These are phyloP conservation scores for Passiflora organensis DNA, from an alignment of 345 rosid species.

Conservation along the genomic window DNA sequence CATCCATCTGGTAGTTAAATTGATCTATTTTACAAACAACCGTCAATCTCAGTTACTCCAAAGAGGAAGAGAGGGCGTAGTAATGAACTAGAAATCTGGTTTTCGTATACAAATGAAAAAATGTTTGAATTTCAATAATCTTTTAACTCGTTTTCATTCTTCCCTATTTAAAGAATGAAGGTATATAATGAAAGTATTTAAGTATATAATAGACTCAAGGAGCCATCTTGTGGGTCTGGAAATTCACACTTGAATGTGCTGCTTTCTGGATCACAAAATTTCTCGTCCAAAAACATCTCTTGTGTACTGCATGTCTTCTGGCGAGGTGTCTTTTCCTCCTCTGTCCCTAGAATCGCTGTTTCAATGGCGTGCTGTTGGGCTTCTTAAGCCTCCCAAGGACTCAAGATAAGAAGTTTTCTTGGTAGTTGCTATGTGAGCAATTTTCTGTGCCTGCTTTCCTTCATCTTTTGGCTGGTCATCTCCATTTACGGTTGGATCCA, in stretches of 20 bases:
- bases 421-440: constrained; percentile 33
- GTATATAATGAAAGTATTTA: constrained; percentile 9
- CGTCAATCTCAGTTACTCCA: too few relatives aligned
- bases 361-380: constrained; percentile 67
- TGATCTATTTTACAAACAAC: too few relatives aligned
- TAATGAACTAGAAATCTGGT: constrained; percentile 17
- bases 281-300: constrained; percentile 1
- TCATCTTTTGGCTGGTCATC: constrained; percentile 36
- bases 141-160: constrained; percentile 6
- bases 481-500: constrained; percentile 16
- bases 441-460: constrained; percentile 34
- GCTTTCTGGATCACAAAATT: constrained; percentile 14
- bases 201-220: constrained; percentile 4
- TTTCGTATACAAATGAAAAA: constrained; percentile 10
- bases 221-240: neutral
- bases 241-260: constrained; percentile 8
- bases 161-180: constrained; percentile 24
- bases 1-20: too few relatives aligned
- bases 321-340: constrained; percentile 4
- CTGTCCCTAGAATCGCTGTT: neutral
- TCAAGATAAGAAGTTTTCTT: constrained; percentile 67
- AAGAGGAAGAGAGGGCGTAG: too few relatives aligned
- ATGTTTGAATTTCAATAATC: constrained; percentile 13
- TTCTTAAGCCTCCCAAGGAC: constrained; percentile 47
- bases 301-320: neutral